phyloP scores from a whole-genome alignment of 1,284 basidiomycete genomes.

The Xerocomus nothofagi region DNA sequence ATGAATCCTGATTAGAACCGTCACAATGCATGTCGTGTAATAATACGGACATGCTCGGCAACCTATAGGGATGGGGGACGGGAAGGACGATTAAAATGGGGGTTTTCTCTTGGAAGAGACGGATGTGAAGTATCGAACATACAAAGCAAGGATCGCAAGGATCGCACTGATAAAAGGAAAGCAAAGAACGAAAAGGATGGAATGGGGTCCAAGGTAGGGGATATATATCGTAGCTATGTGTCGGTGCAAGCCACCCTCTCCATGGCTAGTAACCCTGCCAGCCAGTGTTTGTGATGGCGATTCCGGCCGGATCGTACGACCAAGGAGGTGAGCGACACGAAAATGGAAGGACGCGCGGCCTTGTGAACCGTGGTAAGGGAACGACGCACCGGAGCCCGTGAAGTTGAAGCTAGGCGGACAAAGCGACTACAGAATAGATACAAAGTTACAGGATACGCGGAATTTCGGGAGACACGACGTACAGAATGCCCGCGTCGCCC shows the following conservation, averaged over 20 bases:
- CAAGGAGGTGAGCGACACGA: too few relatives aligned
- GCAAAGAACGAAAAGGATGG: not conserved
- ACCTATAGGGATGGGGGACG: not conserved
- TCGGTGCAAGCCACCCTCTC: too few relatives aligned
- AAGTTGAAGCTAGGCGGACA: too few relatives aligned
- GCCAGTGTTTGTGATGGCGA: too few relatives aligned
- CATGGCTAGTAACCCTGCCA: too few relatives aligned
- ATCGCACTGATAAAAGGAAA: not conserved
- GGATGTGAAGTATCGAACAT: not conserved
- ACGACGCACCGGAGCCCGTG: not conserved
- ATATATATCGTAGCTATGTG: too few relatives aligned
- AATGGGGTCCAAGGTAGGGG: too few relatives aligned
- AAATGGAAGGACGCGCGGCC: not conserved
- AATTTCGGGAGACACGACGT: not conserved
- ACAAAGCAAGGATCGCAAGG: not conserved
- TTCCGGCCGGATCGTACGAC: too few relatives aligned
- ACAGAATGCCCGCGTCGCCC: too few relatives aligned
- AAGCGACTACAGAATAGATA: not conserved
- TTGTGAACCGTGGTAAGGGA: not conserved
- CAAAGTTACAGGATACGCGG: not conserved
- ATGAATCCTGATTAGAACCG: not conserved
- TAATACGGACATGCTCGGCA: not conserved
- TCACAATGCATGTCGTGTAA: conserved; percentile 10
- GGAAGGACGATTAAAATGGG: too few relatives aligned
- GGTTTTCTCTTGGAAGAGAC: not conserved